A percentile compares a stretch with the other conserved stretches of the same genome.
phyloP scores from a whole-genome alignment of 305 asterid genomes.

The Stenogyne calaminthoides region DNA sequence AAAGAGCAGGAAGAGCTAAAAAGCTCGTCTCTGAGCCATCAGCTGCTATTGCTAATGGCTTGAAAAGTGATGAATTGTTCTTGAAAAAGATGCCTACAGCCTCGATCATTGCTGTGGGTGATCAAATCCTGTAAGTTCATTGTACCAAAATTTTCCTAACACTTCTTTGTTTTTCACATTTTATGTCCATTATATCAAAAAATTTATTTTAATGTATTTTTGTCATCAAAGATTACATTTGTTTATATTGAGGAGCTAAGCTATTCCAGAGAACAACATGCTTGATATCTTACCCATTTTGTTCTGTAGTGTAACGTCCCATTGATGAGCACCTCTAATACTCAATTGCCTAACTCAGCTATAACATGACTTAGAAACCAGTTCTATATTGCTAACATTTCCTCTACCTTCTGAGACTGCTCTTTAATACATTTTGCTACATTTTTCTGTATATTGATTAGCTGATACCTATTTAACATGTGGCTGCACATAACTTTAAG shows the following conservation, averaged over 20 bases:
- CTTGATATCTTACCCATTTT: background rate
- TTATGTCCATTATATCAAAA: background rate
- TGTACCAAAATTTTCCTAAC: background rate
- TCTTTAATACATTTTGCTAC: background rate
- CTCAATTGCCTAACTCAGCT: background rate
- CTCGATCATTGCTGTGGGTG: slow-evolving; percentile 83
- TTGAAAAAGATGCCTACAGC: slow-evolving; percentile 54
- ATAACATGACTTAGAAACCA: background rate
- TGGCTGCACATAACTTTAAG: background rate
- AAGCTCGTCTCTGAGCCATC: slow-evolving; percentile 45
- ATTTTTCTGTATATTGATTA: background rate
- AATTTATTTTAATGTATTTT: background rate
- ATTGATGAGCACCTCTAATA: background rate
- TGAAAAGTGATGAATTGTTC: slow-evolving; percentile 44
- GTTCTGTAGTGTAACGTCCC: background rate
- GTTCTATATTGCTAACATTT: background rate
- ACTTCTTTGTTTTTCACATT: background rate
- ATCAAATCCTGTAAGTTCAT: slow-evolving; percentile 88
- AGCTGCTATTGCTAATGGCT: slow-evolving; percentile 55
- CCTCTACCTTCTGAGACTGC: slow-evolving; percentile 12
- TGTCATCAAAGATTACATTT: background rate
- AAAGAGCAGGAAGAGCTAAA: slow-evolving; percentile 90
- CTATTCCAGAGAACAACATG: background rate
- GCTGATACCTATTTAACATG: background rate
- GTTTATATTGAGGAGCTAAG: background rate